Conservation (phyloP, 2,329 filamentous ascomycete genomes). For the Exophiala sideris region DNA sequence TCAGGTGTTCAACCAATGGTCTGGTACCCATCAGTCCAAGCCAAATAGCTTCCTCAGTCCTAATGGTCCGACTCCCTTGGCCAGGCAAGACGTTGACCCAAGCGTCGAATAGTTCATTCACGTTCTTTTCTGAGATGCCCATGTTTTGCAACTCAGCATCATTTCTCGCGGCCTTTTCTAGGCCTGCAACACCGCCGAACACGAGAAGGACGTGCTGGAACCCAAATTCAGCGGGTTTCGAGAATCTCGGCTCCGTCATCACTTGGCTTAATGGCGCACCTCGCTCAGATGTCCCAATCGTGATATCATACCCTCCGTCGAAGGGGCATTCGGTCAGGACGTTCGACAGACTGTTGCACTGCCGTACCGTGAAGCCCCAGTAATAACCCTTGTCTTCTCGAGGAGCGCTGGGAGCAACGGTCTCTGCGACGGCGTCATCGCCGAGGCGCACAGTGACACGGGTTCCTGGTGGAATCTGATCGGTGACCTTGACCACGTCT, state of each 20-base stretch:
- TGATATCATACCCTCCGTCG: slow-evolving; percentile 75
- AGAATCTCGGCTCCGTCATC: slow-evolving; percentile 36
- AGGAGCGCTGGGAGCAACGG: slow-evolving; percentile 66
- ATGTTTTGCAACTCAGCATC: slow-evolving; percentile 58
- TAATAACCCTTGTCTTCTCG: slow-evolving; percentile 76
- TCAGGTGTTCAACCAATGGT: not conserved
- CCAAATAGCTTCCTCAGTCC: slow-evolving; percentile 80
- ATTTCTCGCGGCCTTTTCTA: slow-evolving; percentile 69
- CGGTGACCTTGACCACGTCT: slow-evolving; percentile 51
- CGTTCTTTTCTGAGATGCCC: slow-evolving; percentile 62
- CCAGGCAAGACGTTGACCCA: slow-evolving; percentile 79
- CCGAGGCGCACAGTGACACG: slow-evolving; percentile 65
- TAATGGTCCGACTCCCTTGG: slow-evolving; percentile 77
- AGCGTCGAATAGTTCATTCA: slow-evolving; percentile 72
- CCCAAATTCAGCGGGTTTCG: slow-evolving; percentile 36
- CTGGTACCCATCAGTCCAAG: slow-evolving; percentile 69
- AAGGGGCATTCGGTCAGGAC: slow-evolving; percentile 75
- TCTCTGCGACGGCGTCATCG: slow-evolving; percentile 48
- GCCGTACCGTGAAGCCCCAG: slow-evolving; percentile 76
- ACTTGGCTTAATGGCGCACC: slow-evolving; percentile 50
- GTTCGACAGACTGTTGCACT: slow-evolving; percentile 62
- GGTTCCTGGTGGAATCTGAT: slow-evolving; percentile 64
- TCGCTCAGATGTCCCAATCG: slow-evolving; percentile 79
- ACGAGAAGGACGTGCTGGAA: slow-evolving; percentile 69
- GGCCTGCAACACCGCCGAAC: slow-evolving; percentile 75